Percentiles rank a stretch among this genome's conserved stretches.
Conservation (phyloP, 345 rosid species). For the Populus nigra region DNA sequence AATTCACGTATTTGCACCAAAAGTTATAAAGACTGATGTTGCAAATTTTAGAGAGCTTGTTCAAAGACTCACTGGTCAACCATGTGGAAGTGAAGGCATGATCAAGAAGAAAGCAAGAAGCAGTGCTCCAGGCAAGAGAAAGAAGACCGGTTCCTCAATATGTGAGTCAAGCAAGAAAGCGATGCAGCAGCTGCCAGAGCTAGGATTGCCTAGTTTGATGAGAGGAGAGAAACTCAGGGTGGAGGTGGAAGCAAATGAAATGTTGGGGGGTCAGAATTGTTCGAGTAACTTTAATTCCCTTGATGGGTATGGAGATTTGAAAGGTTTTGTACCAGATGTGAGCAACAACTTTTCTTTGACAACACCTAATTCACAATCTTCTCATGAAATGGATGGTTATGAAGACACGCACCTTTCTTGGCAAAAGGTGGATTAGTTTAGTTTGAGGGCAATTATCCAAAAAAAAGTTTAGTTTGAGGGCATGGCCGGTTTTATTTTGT, state of each 20-base stretch:
- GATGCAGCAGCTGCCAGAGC: not conserved
- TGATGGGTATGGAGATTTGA: conserved; percentile 9
- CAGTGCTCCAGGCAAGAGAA: not conserved
- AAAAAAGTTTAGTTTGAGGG: not conserved
- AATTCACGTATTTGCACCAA: conserved; percentile 48
- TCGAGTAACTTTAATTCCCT: not conserved
- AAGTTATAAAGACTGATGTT: conserved; percentile 48
- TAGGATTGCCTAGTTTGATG: not conserved
- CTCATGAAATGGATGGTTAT: conserved; percentile 5
- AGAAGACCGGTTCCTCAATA: not conserved
- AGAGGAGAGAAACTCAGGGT: not conserved
- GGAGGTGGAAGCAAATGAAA: not conserved
- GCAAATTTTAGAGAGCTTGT: conserved; percentile 44
- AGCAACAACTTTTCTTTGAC: not conserved
- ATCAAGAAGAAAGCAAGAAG: not conserved
- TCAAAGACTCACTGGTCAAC: conserved; percentile 46
- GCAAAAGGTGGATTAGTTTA: not conserved
- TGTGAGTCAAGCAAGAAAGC: not conserved
- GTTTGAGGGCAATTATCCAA: not conserved
- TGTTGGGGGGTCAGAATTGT: not conserved
- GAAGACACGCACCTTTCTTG: conserved; percentile 6
- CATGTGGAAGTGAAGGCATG: conserved; percentile 5
- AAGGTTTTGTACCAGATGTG: conserved; percentile 1
- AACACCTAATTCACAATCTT: not conserved
- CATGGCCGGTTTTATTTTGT: not conserved